Base-by-base conservation (phyloP, 1,139 yeast genomes). In the Pichia sp. region DNA sequence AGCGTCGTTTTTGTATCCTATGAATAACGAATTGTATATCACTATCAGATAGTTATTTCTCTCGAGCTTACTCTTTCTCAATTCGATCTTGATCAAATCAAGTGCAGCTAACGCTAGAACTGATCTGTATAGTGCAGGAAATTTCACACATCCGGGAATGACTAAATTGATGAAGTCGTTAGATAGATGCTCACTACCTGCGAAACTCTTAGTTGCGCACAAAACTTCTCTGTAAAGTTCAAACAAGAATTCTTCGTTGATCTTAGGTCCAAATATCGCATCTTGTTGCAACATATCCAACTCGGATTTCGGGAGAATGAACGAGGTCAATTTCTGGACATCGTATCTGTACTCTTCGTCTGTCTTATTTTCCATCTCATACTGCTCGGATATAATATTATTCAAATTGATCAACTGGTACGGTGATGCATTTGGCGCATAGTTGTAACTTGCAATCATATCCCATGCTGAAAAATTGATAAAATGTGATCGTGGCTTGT, bases 141-240 rank as follows among this genome's bases (percentile, higher is more conserved):
- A 58, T 17, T 40, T 45, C 4, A 42, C 27, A 34, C 60, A 55
- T 11, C 46, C 34, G 1, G 60, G 58, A 5, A 58, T 50, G 9
- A 58, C 52, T 12, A 58, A 51, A n/a, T 52, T 39, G 32, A 50
- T 39, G 39, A 56, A 59, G 38, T 57, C 63, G 40, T 58, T 58
- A n/a, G 38, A 21, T 4, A 45, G 34, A 4, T 39, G 22, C 2
- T 45, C 44, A 4, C 52, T 45, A 19, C 44, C 47, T 2, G 55
- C 48, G 41, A 56, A 57, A 2, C 52, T 45, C 38, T 48, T 48
- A 19, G 57, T 47, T 14, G 47, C 49, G 45, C 59, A 53, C 28
- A 58, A 37, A 9, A 40, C 50, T 5, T 48, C 40, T 1, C 45
- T 38, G 38, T 58, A 59, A 17, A 57, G 50, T 15, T 48, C 42